A percentile compares a stretch with the other conserved stretches of the same genome.
Evolutionary conservation across 345 rosid species (phyloP).

Genomic region (Salix viminalis): DNA sequence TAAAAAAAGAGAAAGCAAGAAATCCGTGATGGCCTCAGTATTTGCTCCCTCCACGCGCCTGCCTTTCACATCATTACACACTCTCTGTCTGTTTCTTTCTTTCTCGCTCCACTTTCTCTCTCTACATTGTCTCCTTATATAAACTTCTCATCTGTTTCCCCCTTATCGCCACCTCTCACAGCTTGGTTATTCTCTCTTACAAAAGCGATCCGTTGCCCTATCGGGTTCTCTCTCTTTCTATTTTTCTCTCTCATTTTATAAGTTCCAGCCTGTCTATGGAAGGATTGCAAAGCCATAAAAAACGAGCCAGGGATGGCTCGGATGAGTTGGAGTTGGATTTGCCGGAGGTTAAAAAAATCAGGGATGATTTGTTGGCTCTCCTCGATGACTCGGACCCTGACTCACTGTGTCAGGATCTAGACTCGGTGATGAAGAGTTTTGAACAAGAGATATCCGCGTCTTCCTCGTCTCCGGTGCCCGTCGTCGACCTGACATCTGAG

Average conservation of each 20-base stretch:
- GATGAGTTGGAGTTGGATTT: constrained; percentile 26
- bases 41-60: constrained; percentile 42
- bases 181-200: constrained; percentile 10
- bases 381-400: constrained; percentile 19
- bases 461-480: background rate
- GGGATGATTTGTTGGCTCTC: constrained; percentile 37
- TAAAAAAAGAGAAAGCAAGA: constrained; percentile 24
- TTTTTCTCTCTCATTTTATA: fast-evolving
- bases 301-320: constrained; percentile 46
- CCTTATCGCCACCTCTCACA: constrained; percentile 19
- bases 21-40: constrained; percentile 46
- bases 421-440: constrained; percentile 28
- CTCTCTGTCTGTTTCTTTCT: background rate
- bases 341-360: constrained; percentile 42
- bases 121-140: constrained; percentile 40
- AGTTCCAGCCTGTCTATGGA: constrained; percentile 16
- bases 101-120: constrained; percentile 19
- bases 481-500: constrained; percentile 30
- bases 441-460: constrained; percentile 17
- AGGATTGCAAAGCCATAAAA: constrained; percentile 22
- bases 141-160: constrained; percentile 30
- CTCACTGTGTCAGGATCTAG: constrained; percentile 18
- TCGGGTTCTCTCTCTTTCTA: background rate
- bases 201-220: constrained; percentile 9
- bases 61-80: constrained; percentile 21